Evolutionary conservation across 2,329 filamentous ascomycete genomes (phyloP), one percentile per base, ranked within the genome.

Genomic region (Colletotrichum karsti): DNA sequence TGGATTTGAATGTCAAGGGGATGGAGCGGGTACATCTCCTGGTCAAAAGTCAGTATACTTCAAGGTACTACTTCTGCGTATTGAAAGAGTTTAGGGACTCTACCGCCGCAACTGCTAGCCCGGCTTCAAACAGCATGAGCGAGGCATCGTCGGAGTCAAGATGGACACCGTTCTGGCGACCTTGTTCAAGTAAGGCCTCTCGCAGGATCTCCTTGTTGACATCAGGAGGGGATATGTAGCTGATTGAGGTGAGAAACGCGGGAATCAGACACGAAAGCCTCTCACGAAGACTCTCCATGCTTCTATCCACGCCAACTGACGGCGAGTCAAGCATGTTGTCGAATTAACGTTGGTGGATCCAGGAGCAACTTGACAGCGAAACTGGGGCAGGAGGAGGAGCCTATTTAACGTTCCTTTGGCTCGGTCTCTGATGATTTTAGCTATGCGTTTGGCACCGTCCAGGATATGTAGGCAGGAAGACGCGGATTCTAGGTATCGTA

Each of bases 1-100:
- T 77, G 76, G 26, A 79, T 61, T 42, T 74, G 74, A 15, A 76
- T 69, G 15, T 77, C 72, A 4, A 73, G 54, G 6, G 69, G 69
- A 9, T 71, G 69, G 24, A 63, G 48, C 2, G 70, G 70, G 15
- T 70, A 71, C 69, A 70, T 71, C 18, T 70, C 60, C 69, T 71
- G 39, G 9, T 20, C 20, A n/a, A 12, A 26, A 54, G 1, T 42
- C 7, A 35, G 56, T 3, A n/a, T n/a, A n/a, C n/a, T n/a, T n/a
- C n/a, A n/a, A n/a, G n/a, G n/a, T n/a, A n/a, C n/a, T n/a, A n/a
- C n/a, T n/a, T n/a, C n/a, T n/a, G n/a, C n/a, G n/a, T n/a, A n/a
- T n/a, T 30, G 5, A 60, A 15, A 2, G 6, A 24, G 9, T 7
- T 46, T 13, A 12, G n/a, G 30, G 10, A 20, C 12, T 39, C 18